Conservation (phyloP, 768 basidiomycete genomes). For the Leccinellum rugosiceps region DNA sequence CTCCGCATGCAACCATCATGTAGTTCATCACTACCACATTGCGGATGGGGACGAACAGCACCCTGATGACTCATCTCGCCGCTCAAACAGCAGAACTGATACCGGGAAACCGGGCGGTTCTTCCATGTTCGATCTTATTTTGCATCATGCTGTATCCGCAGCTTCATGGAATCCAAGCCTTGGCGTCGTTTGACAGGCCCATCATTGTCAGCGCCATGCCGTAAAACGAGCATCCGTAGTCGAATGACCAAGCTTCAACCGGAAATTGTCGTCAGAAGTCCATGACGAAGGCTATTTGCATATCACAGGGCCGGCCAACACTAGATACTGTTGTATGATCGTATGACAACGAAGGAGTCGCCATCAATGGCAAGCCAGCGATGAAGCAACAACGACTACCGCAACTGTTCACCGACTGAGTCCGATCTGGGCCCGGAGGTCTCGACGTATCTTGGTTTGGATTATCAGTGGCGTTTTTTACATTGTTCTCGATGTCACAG, state of each 20-base stretch:
- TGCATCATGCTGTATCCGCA: background rate
- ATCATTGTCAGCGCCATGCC: background rate
- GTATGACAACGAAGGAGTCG: background rate
- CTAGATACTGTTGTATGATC: background rate
- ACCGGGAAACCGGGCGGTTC: background rate
- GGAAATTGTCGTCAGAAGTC: background rate
- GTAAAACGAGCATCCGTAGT: background rate
- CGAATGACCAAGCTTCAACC: background rate
- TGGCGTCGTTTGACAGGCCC: background rate
- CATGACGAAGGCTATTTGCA: background rate
- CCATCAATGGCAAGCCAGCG: background rate
- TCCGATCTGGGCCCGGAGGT: background rate
- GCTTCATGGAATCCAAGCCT: background rate
- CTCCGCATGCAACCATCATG: background rate
- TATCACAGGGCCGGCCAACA: background rate
- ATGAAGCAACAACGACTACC: background rate
- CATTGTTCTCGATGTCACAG: background rate
- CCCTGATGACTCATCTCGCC: background rate
- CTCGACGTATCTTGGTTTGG: background rate
- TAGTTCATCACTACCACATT: background rate
- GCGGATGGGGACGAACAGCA: too few relatives aligned
- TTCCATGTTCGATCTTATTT: background rate
- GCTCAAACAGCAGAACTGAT: background rate
- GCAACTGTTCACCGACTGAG: background rate
- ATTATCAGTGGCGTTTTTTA: background rate